phyloP scores from a whole-genome alignment of 2,329 filamentous ascomycete species.

The Calycina herbarum region DNA sequence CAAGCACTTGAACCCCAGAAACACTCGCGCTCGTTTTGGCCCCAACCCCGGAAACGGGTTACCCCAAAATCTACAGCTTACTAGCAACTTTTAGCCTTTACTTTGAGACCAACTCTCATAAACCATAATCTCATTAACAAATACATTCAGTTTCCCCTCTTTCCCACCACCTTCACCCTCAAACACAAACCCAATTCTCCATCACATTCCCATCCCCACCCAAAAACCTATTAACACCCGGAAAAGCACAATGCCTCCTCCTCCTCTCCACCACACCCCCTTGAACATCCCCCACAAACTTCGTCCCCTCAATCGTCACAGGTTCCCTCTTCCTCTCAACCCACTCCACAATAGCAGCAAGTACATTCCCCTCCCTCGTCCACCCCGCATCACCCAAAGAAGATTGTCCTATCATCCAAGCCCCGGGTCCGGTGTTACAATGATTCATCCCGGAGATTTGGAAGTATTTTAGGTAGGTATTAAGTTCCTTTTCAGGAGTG shows the following conservation, averaged over 20 bases:
- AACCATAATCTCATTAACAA: too few relatives aligned
- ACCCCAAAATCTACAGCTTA: too few relatives aligned
- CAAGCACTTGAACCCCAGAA: too few relatives aligned
- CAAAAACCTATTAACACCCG: constrained; percentile 20
- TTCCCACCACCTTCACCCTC: background rate
- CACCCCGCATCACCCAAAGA: constrained; percentile 9
- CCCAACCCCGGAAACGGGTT: too few relatives aligned
- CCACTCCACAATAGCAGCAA: constrained; percentile 50
- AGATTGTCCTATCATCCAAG: constrained; percentile 39
- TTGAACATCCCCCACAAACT: constrained; percentile 42
- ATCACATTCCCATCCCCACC: constrained; percentile 22
- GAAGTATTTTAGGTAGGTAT: constrained; percentile 52
- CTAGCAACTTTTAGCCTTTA: too few relatives aligned
- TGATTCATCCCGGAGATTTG: constrained; percentile 53
- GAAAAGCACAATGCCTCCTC: constrained; percentile 47
- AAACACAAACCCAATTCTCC: constrained; percentile 28
- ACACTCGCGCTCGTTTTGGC: too few relatives aligned
- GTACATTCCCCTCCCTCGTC: constrained; percentile 39
- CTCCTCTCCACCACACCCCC: constrained; percentile 44
- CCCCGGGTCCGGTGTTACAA: constrained; percentile 50
- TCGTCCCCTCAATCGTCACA: constrained; percentile 40
- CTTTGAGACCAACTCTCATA: too few relatives aligned
- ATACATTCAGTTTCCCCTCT: too few relatives aligned
- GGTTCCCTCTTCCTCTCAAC: constrained; percentile 45
- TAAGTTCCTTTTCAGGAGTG: constrained; percentile 28